A percentile compares a stretch with the other conserved stretches of the same genome.
phyloP scores from a whole-genome alignment of 306 rosid genomes.

The Cicer judaicum region DNA sequence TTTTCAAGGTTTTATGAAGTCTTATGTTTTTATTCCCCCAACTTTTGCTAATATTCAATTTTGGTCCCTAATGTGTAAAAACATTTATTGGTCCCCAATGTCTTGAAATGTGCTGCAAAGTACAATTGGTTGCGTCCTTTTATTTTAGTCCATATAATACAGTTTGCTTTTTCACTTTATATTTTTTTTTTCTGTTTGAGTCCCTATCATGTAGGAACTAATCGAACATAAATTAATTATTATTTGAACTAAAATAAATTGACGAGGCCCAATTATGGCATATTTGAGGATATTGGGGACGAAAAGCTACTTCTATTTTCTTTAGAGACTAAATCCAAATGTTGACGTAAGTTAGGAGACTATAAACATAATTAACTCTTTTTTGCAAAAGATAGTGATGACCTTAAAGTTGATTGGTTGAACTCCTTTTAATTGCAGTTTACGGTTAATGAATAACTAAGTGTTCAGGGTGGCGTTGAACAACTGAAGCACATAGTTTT shows the following conservation, averaged over 20 bases:
- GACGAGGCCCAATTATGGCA: not conserved
- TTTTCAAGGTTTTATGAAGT: slow-evolving; percentile 28
- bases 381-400: slow-evolving; percentile 18
- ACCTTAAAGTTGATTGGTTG: slow-evolving; percentile 31
- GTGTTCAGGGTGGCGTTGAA: not conserved
- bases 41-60: not conserved
- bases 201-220: not conserved
- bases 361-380: not conserved
- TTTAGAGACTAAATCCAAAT: not conserved
- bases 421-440: slow-evolving; percentile 8
- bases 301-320: not conserved
- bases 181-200: not conserved
- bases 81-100: not conserved
- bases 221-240: too few relatives aligned
- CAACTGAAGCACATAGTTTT: not conserved
- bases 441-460: slow-evolving; percentile 11
- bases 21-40: not conserved
- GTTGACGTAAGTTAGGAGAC: not conserved
- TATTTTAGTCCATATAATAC: not conserved
- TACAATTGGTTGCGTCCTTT: not conserved
- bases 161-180: not conserved
- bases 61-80: not conserved
- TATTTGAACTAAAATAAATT: not conserved
- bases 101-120: not conserved
- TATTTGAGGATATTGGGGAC: not conserved